Conservation (phyloP, 805 yeast species). For the Vanderwaltozyma tropicalis region DNA sequence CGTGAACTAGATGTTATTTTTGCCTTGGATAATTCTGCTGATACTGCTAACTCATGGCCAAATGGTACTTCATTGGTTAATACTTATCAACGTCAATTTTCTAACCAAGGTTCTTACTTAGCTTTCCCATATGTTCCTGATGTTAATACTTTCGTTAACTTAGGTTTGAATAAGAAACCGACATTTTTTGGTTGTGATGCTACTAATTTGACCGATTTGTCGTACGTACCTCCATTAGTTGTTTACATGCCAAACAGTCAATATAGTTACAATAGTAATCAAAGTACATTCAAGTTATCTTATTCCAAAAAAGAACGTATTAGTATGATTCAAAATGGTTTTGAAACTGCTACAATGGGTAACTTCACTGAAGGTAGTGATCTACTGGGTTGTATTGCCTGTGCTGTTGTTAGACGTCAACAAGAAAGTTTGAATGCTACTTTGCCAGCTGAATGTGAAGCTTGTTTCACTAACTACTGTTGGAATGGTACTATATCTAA, state of each 20-base stretch:
- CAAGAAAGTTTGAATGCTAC: constrained; percentile 56
- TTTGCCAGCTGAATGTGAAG: constrained; percentile 57
- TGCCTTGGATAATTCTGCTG: constrained; percentile 64
- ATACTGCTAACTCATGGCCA: constrained; percentile 54
- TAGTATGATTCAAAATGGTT: constrained; percentile 62
- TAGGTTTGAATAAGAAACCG: constrained; percentile 58
- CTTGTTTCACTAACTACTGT: constrained; percentile 67
- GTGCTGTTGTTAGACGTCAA: constrained; percentile 73
- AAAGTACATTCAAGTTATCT: constrained; percentile 59
- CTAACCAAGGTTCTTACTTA: constrained; percentile 41
- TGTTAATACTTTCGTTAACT: constrained; percentile 43
- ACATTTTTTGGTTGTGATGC: constrained; percentile 79
- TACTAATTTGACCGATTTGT: constrained; percentile 44
- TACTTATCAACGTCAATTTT: constrained; percentile 52
- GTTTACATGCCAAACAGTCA: constrained; percentile 73
- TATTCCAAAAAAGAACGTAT: constrained; percentile 49
- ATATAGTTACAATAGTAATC: constrained; percentile 54
- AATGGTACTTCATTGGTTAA: constrained; percentile 49
- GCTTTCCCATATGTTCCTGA: constrained; percentile 80
- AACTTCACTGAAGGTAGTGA: constrained; percentile 59
- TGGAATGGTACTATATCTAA: constrained; percentile 39
- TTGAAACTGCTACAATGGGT: constrained; percentile 54
- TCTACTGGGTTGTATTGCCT: constrained; percentile 68
- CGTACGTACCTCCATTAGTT: constrained; percentile 57
- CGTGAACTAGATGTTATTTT: constrained; percentile 55